Base-by-base conservation (phyloP, 371 early-diverging fungal genomes). In the Mortierella sp. region DNA sequence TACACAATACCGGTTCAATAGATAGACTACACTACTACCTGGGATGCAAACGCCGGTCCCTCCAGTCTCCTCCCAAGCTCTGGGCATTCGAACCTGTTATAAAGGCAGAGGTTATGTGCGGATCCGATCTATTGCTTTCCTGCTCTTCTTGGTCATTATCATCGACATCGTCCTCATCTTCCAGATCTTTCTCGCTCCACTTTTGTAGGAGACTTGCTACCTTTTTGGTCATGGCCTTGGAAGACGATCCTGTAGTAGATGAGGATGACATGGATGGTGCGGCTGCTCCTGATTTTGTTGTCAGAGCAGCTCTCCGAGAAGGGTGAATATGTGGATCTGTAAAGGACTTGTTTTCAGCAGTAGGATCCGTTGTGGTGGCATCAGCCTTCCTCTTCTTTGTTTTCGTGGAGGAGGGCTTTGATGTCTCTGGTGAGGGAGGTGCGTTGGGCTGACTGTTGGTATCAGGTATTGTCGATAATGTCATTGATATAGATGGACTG, bases 151-250 rank as follows among this genome's bases (percentile, higher is more conserved):
- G 60, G 0, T 64, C 43, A 3, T 68, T 39, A 3, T 64, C 47
- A 4, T 47, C 30, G 30, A 70, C 75, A 18, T 75, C 73, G 1
- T 72, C 70, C 1, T 71, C 75, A 8, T n/a, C 28, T 6, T 66
- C 66, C 39, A 49, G 24, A 32, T 75, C 76, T 63, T 81, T 81
- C 26, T 75, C 81, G 47, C 66, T 75, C 81, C 81, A 81, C 43
- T 67, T 75, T 52, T 81, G 81, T 28, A 81, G 37, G 43, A 81
- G 39, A 45, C 30, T 81, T 0, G 81, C 81, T 40, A 81, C 39
- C 51, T 75, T 81, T 60, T 75, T 81, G 40, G 81, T 76, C 81
- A 81, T 81, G 3, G 49, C 22, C 22, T 72, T 75, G 5, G 79
- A 66, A 0, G 77, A 43, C 6, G 68, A 64, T 2, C 40, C 64